Conservation (phyloP, 1,284 basidiomycete species). For the Papiliotrema nemorosa region DNA sequence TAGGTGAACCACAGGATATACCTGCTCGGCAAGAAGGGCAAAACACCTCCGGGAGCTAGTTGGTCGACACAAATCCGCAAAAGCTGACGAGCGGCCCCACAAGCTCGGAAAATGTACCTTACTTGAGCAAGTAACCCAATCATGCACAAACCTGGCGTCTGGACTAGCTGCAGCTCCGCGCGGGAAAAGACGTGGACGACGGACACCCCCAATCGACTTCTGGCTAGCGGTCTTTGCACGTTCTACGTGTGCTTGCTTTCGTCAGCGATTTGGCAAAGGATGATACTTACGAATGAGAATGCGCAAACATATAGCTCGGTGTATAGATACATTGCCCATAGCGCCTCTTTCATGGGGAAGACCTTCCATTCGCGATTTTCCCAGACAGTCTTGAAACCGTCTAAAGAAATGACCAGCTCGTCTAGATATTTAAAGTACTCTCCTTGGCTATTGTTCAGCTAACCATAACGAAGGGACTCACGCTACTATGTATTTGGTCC, state of each 20-base stretch:
- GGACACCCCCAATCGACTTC: constrained; percentile 3
- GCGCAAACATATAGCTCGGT: constrained; percentile 45
- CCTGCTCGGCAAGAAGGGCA: constrained; percentile 44
- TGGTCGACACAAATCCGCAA: constrained; percentile 44
- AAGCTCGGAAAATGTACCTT: constrained; percentile 44
- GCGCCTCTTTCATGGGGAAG: constrained; percentile 37
- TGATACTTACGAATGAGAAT: constrained; percentile 44
- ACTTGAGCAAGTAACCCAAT: too few relatives aligned
- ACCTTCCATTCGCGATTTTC: constrained; percentile 29
- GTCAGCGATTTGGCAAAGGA: constrained; percentile 2
- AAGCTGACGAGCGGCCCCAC: constrained; percentile 42
- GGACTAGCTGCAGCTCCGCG: constrained; percentile 41
- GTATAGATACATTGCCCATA: constrained; percentile 46
- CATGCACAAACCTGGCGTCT: constrained; percentile 24
- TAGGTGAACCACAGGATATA: constrained; percentile 49
- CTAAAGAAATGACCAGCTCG: constrained; percentile 41
- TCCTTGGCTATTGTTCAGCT: constrained; percentile 21
- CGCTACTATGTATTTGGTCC: constrained; percentile 41
- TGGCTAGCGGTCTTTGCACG: constrained; percentile 26
- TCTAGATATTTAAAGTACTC: constrained; percentile 48
- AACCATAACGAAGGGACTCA: constrained; percentile 10
- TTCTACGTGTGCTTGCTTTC: constrained; percentile 48
- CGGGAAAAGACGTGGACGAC: constrained; percentile 37
- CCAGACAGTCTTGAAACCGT: constrained; percentile 45
- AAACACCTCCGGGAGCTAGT: constrained; percentile 40